Evolutionary conservation across 352 stramenopile species (phyloP), one percentile per base, ranked within the genome.

Genomic region (Aphanomyces astaci): DNA sequence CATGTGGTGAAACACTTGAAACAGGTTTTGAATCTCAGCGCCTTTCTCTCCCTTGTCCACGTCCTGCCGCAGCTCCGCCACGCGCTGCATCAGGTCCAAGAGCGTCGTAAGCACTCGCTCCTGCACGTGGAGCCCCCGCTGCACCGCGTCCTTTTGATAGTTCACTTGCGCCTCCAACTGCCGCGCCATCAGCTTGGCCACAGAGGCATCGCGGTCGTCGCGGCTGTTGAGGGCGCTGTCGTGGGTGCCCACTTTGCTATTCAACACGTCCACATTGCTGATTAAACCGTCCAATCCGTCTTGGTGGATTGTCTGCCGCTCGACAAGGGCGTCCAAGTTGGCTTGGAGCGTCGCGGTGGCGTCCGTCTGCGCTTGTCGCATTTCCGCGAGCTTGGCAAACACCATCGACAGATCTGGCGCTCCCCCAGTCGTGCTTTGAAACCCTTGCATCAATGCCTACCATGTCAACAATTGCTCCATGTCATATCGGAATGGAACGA

Each of bases 381-480:
- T 68, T 40, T 68, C 62, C 1, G 43, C 62, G 9, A 68, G 51
- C 15, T 52, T 51, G 17, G 40, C 46, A 24, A 68, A 49, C 33
- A 68, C 62, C 49, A 59, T 45, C 13, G 40, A 60, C 25, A 68
- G 49, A 28, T 68, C 62, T 2, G 40, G 3, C 27, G n/a, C 62
- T 2, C 31, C 22, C 3, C 22, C 33, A 27, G 17, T 3, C 11
- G 43, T 46, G 43, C 22, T 40, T 43, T 43, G 36, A 28, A 68
- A 68, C 19, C 62, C 55, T 60, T 68, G 62, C 40, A 68, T 32
- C 24, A 68, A 40, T 31, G 22, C 33, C 62, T 68, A 68, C 59
- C 7, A 64, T 2, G 17, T n/a, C n/a, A n/a, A n/a, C n/a, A n/a
- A n/a, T n/a, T n/a, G n/a, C n/a, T n/a, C n/a, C n/a, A n/a, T n/a